A percentile compares a stretch with the other conserved stretches of the same genome.
Conservation (phyloP, 1,284 basidiomycete species). For the Moesziomyces antarcticus region DNA sequence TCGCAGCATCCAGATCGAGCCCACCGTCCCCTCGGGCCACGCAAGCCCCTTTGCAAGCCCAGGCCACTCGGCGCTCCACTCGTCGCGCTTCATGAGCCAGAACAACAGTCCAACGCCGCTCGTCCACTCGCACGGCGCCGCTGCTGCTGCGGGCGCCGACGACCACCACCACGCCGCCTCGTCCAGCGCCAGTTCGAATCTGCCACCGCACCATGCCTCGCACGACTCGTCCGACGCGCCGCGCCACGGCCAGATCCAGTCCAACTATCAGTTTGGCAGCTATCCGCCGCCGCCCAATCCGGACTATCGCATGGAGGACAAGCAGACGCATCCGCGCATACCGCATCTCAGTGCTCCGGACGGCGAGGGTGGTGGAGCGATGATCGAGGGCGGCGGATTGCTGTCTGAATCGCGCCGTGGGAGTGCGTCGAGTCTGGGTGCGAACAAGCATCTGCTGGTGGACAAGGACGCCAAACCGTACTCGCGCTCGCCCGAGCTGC, state of each 20-base stretch:
- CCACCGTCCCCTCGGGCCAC: conserved; percentile 42
- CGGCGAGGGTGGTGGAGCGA: conserved; percentile 36
- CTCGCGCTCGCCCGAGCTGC: conserved; percentile 61
- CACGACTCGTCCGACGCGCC: conserved; percentile 19
- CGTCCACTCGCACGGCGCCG: conserved; percentile 27
- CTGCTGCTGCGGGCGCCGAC: no score
- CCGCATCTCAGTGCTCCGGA: conserved; percentile 47
- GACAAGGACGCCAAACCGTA: conserved; percentile 65
- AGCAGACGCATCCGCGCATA: conserved; percentile 32
- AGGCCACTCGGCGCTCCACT: conserved; percentile 33
- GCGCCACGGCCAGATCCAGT: conserved; percentile 32
- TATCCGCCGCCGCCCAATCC: conserved; percentile 35
- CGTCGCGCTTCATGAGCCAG: conserved; percentile 45
- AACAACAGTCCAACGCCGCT: conserved; percentile 49
- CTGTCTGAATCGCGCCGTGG: conserved; percentile 38
- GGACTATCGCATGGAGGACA: conserved; percentile 41
- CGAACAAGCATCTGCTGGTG: conserved; percentile 22
- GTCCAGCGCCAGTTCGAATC: conserved; percentile 11
- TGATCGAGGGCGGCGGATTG: conserved; percentile 29
- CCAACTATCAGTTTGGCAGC: conserved; percentile 51
- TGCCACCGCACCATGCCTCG: conserved; percentile 8
- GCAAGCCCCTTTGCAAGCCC: conserved; percentile 41
- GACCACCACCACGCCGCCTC: conserved; percentile 28
- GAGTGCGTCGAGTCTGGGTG: conserved; percentile 20
- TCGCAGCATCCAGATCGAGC: conserved; percentile 51